These are phyloP conservation scores for Zygosaccharomyces lentus DNA, from an alignment of 805 yeast species.

Conservation along the genomic window DNA sequence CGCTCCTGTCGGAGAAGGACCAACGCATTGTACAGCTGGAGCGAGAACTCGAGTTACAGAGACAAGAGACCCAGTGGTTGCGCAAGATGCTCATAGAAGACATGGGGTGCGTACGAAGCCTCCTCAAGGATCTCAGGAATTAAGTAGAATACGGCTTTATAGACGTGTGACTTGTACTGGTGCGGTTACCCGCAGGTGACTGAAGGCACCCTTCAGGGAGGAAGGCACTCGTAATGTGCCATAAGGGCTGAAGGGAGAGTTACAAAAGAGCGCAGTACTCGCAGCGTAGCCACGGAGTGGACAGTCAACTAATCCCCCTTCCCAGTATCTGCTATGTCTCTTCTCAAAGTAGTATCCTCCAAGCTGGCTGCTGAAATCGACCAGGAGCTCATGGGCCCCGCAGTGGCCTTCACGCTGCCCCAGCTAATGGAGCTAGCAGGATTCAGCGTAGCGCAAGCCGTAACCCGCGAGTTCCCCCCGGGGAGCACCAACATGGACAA, in stretches of 20 bases:
- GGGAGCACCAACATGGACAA: conserved; percentile 33
- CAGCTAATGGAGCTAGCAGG: conserved; percentile 92
- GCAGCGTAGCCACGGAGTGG: no score
- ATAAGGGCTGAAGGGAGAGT: background rate
- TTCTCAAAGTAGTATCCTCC: conserved; percentile 43
- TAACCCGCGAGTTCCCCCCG: conserved; percentile 59
- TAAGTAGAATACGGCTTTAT: conserved; percentile 8
- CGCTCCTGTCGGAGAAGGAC: conserved; percentile 31
- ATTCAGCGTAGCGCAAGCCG: conserved; percentile 84
- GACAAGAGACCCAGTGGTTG: conserved; percentile 35
- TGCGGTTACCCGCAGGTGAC: conserved; percentile 12
- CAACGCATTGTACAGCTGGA: conserved; percentile 30
- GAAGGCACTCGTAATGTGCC: conserved; percentile 1
- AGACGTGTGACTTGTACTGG: background rate
- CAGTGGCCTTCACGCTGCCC: conserved; percentile 40
- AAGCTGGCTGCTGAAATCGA: conserved; percentile 72
- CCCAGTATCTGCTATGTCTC: conserved; percentile 14
- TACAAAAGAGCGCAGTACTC: background rate
- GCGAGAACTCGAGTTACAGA: conserved; percentile 31
- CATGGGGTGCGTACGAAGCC: conserved; percentile 34
- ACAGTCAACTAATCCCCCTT: background rate
- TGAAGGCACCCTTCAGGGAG: conserved; percentile 4
- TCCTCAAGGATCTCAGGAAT: conserved; percentile 26
- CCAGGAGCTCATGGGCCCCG: conserved; percentile 78
- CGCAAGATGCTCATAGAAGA: conserved; percentile 36